Percentiles rank a stretch among this genome's conserved stretches.
phyloP scores from a whole-genome alignment of 805 yeast species.

The Hyphopichia homilentoma region DNA sequence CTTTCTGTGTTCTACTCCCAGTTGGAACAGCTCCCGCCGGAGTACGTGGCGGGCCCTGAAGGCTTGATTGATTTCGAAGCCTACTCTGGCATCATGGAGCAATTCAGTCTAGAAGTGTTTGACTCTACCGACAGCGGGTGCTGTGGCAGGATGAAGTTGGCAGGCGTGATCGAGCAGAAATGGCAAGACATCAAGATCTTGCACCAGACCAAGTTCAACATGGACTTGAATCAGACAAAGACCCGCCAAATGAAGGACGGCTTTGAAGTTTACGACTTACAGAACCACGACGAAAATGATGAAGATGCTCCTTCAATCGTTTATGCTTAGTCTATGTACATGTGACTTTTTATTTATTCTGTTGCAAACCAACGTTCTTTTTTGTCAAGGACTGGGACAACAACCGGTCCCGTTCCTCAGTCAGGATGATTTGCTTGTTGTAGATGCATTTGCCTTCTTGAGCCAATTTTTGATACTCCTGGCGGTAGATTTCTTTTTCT shows the following conservation, averaged over 20 bases:
- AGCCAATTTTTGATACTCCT: slow-evolving; percentile 23
- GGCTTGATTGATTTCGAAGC: slow-evolving; percentile 14
- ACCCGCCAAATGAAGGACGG: slow-evolving; percentile 11
- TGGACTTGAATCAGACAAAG: slow-evolving; percentile 9
- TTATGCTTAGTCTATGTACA: slow-evolving; percentile 1
- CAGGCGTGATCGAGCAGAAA: slow-evolving; percentile 10
- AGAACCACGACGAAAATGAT: slow-evolving; percentile 18
- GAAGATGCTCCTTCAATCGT: slow-evolving; percentile 27
- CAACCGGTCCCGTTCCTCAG: no score
- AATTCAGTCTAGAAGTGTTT: slow-evolving; percentile 13
- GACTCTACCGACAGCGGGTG: slow-evolving; percentile 6
- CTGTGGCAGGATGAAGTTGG: slow-evolving; percentile 17
- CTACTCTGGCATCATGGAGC: slow-evolving; percentile 15
- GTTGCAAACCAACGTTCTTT: slow-evolving; percentile 11
- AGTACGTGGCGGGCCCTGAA: slow-evolving; percentile 25
- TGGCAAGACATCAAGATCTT: slow-evolving; percentile 15
- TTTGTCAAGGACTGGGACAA: no score
- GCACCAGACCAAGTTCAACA: slow-evolving; percentile 6
- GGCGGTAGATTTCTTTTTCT: slow-evolving; percentile 24
- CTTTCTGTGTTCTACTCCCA: slow-evolving; percentile 31
- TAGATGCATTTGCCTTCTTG: slow-evolving; percentile 25
- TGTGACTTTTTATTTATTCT: slow-evolving; percentile 3
- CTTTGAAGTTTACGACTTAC: slow-evolving; percentile 22
- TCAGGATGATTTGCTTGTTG: slow-evolving; percentile 24
- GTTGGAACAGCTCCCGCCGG: slow-evolving; percentile 38